Conservation (phyloP, 108 stramenopile species). For the Nitzschia putrida region DNA sequence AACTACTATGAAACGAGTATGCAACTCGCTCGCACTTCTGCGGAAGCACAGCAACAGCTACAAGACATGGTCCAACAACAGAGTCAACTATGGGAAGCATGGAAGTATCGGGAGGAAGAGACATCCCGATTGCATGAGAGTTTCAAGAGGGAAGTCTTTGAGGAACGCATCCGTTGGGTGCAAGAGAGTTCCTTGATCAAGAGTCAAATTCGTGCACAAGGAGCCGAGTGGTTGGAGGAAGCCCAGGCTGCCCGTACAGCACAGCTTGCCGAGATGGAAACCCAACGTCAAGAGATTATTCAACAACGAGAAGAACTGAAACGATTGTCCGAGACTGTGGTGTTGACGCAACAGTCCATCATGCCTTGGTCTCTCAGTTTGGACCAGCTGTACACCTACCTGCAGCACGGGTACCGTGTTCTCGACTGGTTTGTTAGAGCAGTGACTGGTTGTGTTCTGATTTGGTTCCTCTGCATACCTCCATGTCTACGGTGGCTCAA, state of each 20-base stretch:
- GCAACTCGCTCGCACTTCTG: conserved; percentile 23
- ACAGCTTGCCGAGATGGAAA: conserved; percentile 1
- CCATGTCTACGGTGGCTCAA: conserved; percentile 8
- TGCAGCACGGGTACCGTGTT: not conserved
- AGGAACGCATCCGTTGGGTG: conserved; percentile 6
- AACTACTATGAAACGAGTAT: conserved; percentile 26
- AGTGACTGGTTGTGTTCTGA: not conserved
- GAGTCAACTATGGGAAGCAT: conserved; percentile 6
- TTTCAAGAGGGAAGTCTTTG: conserved; percentile 1
- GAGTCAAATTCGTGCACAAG: conserved; percentile 3
- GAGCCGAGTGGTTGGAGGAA: conserved; percentile 1
- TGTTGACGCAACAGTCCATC: conserved; percentile 3
- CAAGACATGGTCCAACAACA: conserved; percentile 23
- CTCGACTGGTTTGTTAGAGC: not conserved
- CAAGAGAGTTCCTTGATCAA: conserved; percentile 1
- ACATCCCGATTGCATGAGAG: not conserved
- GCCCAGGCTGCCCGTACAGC: not conserved
- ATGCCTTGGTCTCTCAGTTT: conserved; percentile 12
- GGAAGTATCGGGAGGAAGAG: conserved; percentile 26
- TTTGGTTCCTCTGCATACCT: conserved; percentile 4
- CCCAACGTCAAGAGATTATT: conserved; percentile 1
- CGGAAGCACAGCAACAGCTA: conserved; percentile 11
- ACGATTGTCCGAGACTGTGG: not conserved
- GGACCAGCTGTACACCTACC: not conserved
- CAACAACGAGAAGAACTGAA: conserved; percentile 4